Evolutionary conservation across 768 basidiomycete species (phyloP).

Genomic region (Lactifluus subvellereus): DNA sequence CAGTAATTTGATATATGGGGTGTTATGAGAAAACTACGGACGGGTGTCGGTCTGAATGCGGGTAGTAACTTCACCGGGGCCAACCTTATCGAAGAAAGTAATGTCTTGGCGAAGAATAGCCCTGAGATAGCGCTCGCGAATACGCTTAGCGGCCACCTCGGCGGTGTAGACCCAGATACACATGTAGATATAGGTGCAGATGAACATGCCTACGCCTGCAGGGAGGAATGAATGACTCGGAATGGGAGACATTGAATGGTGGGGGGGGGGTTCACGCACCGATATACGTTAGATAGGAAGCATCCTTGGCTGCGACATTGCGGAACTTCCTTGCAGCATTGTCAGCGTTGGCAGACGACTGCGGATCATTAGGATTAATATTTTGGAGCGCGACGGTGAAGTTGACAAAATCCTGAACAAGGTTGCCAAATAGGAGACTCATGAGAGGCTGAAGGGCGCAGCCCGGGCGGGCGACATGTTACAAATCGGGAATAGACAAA

Average conservation of each 20-base stretch:
- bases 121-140: conserved; percentile 78
- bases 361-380: conserved; percentile 28
- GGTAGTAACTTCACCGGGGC: conserved; percentile 90
- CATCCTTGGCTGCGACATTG: conserved; percentile 46
- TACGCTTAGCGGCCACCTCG: conserved; percentile 74
- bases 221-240: background rate
- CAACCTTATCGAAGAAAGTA: conserved; percentile 85
- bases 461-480: background rate
- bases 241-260: background rate
- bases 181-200: conserved; percentile 72
- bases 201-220: conserved; percentile 69
- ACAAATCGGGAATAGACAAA: background rate
- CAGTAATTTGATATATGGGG: background rate
- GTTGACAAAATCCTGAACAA: conserved; percentile 63
- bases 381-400: conserved; percentile 38
- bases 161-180: conserved; percentile 65
- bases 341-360: conserved; percentile 31
- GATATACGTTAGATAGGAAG: conserved; percentile 59
- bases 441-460: conserved; percentile 52
- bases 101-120: conserved; percentile 86
- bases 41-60: conserved; percentile 87
- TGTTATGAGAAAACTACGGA: conserved; percentile 32
- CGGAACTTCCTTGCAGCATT: conserved; percentile 45
- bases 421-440: conserved; percentile 75
- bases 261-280: conserved; percentile 38